A percentile compares a stretch with the other conserved stretches of the same genome.
These are phyloP conservation scores for Vaccinium darrowii DNA, from an alignment of 148 eudicot species.

Conservation along the genomic window DNA sequence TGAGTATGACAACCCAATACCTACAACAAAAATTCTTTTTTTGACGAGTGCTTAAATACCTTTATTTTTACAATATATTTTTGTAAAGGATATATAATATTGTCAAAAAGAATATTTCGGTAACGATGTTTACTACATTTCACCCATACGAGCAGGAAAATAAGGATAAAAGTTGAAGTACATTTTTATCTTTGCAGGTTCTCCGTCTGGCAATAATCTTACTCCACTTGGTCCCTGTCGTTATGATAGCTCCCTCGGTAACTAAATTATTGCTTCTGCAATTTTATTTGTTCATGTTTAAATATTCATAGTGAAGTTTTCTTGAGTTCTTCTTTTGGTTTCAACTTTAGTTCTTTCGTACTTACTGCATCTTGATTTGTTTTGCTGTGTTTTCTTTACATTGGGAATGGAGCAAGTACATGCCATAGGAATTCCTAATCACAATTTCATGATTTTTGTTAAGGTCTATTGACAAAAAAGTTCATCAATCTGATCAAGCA, in stretches of 20 bases:
- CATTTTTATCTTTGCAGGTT: conserved; percentile 57
- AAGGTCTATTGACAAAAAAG: conserved; percentile 90
- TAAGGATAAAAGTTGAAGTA: not conserved
- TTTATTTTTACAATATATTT: not conserved
- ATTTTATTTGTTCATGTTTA: not conserved
- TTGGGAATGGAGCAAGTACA: conserved; percentile 15
- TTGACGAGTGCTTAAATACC: not conserved
- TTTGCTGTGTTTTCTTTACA: conserved; percentile 4
- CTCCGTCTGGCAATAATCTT: conserved; percentile 69
- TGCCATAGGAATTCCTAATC: conserved; percentile 3
- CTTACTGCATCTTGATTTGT: not conserved
- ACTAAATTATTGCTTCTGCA: conserved; percentile 13
- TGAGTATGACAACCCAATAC: conserved; percentile 23
- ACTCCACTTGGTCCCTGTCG: conserved; percentile 87
- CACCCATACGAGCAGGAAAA: conserved; percentile 3
- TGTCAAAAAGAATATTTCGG: not conserved
- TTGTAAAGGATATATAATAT: not conserved
- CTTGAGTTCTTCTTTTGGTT: not conserved
- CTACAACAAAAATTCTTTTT: no score
- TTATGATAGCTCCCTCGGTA: conserved; percentile 96
- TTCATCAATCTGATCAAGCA: conserved; percentile 87
- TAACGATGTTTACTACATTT: not conserved
- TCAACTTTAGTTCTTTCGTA: not conserved
- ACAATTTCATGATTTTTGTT: not conserved
- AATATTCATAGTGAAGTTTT: not conserved